These are phyloP conservation scores for Pseudogymnoascus sp. DNA, from an alignment of 2,329 filamentous ascomycete species.

Conservation along the genomic window DNA sequence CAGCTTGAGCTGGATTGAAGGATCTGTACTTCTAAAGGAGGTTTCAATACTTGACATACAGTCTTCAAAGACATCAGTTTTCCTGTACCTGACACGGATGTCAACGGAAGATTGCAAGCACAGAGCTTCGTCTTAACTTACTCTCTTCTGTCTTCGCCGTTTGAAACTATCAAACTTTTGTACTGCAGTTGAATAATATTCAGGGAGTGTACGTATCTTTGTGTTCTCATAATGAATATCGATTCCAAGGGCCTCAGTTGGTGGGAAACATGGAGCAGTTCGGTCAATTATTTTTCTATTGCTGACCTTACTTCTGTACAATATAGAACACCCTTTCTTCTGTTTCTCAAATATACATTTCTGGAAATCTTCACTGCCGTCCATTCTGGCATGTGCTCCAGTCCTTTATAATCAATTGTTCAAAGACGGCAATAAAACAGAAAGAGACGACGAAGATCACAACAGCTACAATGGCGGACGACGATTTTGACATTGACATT, in stretches of 20 bases:
- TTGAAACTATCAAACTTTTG: slow-evolving; percentile 29
- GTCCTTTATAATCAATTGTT: background rate
- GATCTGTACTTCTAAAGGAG: slow-evolving; percentile 6
- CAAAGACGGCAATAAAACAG: background rate
- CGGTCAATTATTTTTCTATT: slow-evolving; percentile 4
- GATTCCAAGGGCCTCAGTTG: slow-evolving; percentile 29
- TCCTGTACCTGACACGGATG: slow-evolving; percentile 6
- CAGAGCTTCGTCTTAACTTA: slow-evolving; percentile 55
- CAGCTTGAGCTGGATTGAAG: slow-evolving; percentile 8
- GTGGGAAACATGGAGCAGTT: slow-evolving; percentile 7
- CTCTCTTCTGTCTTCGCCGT: slow-evolving; percentile 32
- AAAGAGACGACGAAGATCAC: background rate
- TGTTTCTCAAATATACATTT: slow-evolving; percentile 9
- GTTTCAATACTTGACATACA: slow-evolving; percentile 6
- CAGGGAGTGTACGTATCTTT: slow-evolving; percentile 31
- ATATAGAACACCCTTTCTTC: slow-evolving; percentile 8
- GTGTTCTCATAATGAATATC: slow-evolving; percentile 22
- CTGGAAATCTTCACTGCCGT: slow-evolving; percentile 1
- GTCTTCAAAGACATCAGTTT: slow-evolving; percentile 9
- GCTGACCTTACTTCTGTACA: slow-evolving; percentile 10
- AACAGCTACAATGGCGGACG: slow-evolving; percentile 51
- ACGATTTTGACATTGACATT: slow-evolving; percentile 67
- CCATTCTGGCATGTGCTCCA: slow-evolving; percentile 5
- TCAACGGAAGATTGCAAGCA: slow-evolving; percentile 43
- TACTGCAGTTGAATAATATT: slow-evolving; percentile 21